Base-by-base conservation (phyloP, 176 grass and related monocot species). In the Oryza meridionalis region DNA sequence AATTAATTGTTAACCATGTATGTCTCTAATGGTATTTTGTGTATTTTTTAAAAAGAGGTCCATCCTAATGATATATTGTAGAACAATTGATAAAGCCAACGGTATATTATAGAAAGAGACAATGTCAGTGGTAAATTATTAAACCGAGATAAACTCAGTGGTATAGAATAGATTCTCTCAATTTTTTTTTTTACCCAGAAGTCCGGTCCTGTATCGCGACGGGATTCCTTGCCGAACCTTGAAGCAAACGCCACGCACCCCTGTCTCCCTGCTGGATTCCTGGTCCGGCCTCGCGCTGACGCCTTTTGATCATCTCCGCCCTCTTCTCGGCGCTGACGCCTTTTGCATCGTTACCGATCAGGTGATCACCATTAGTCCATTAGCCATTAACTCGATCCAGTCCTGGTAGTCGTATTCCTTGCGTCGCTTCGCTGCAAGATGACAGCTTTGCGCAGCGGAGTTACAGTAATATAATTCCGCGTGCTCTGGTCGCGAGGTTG, bases 181-280 rank as follows among this genome's bases (percentile, higher is more conserved):
- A n/a, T n/a, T n/a, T n/a, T n/a, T n/a, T n/a, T n/a, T n/a, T n/a
- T n/a, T n/a, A n/a, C n/a, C n/a, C 27, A 29, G 27, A 12, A 42
- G 27, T 77, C 73, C 21, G 42, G 42, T 21, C 31, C 26, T 29
- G 49, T 4, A 17, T 25, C 9, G 37, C 2, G 9, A 59, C 55
- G 55, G 55, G 78, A 82, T 88, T 31, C 87, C 63, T 80, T 64
- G 27, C 82, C 9, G 26, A 47, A 26, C 64, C 77, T 61, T 53
- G 62, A 84, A 69, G 66, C 50, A 74, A 80, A 47, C 35, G 16
- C 10, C 46, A 45, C 4, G 35, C 15, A 6, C 69, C 44, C 31
- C 16, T 59, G 19, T 3, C 9, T 2, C 50, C 4, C 31, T 29
- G 27, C 27, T 2, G 27, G 27, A 29, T 29, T 29, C 24, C 3